These are phyloP conservation scores for Tolypocladium amazonense DNA, from an alignment of 2,329 filamentous ascomycete genomes.

Conservation along the genomic window DNA sequence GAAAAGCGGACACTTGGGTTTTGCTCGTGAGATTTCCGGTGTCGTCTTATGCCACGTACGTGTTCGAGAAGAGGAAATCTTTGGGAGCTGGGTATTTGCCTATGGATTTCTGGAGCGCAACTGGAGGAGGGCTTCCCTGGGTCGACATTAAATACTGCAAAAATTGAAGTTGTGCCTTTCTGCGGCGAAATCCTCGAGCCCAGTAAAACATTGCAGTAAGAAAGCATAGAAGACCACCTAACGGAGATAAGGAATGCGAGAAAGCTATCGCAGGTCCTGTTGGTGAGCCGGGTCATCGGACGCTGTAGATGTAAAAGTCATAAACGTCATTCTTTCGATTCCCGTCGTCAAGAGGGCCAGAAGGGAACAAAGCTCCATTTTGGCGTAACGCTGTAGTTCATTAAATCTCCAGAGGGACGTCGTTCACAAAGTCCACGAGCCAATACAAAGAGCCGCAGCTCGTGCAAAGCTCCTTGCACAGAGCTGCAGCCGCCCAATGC, in stretches of 20 bases:
- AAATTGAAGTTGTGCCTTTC: not conserved
- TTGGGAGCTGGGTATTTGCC: too few relatives aligned
- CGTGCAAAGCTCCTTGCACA: not conserved
- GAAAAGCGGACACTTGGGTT: not conserved
- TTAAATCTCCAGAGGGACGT: not conserved
- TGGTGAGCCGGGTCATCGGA: not conserved
- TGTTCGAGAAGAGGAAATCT: not conserved
- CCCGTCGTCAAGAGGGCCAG: not conserved
- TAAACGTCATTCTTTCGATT: not conserved
- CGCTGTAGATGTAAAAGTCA: not conserved
- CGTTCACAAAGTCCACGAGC: not conserved
- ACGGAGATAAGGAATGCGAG: not conserved
- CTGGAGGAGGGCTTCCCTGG: not conserved
- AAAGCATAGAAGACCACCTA: not conserved
- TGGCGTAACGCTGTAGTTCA: not conserved
- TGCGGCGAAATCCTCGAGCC: not conserved
- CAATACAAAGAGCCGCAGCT: not conserved
- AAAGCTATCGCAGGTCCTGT: not conserved
- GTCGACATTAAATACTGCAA: not conserved
- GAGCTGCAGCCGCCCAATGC: not conserved
- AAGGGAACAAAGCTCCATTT: not conserved
- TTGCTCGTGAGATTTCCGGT: not conserved
- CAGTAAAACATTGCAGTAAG: not conserved
- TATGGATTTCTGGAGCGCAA: not conserved
- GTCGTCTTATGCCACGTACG: not conserved